phyloP scores from a whole-genome alignment of 805 yeast species.

The Candida arabinofermentans region DNA sequence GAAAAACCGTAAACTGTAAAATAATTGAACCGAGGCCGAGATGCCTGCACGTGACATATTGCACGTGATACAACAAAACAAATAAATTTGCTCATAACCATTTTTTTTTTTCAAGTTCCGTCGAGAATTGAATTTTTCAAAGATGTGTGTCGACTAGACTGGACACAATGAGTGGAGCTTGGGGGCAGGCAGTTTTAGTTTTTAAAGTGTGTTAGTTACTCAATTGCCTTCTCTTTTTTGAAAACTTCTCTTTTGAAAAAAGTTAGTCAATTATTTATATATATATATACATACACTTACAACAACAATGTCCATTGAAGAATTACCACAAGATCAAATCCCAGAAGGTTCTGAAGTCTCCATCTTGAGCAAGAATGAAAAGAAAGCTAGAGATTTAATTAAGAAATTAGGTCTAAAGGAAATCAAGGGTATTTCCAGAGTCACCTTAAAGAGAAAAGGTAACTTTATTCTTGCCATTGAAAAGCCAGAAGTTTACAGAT shows the following conservation, averaged over 20 bases:
- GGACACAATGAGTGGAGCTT: too few species aligned
- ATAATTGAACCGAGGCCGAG: too few species aligned
- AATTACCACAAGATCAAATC: slow-evolving; percentile 40
- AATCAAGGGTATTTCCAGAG: slow-evolving; percentile 90
- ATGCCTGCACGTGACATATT: too few species aligned
- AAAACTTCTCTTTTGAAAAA: background rate
- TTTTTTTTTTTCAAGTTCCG: too few species aligned
- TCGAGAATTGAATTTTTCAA: too few species aligned
- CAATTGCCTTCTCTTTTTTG: background rate
- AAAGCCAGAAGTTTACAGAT: slow-evolving; percentile 91
- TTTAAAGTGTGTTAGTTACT: too few species aligned
- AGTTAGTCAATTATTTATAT: background rate
- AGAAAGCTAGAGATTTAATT: slow-evolving; percentile 90
- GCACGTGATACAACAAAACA: too few species aligned
- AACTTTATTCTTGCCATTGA: slow-evolving; percentile 89
- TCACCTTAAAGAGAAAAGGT: slow-evolving; percentile 91
- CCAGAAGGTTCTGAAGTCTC: slow-evolving; percentile 82
- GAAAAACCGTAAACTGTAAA: too few species aligned
- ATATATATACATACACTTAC: background rate
- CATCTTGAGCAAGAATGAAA: slow-evolving; percentile 84
- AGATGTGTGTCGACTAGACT: too few species aligned
- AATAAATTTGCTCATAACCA: too few species aligned
- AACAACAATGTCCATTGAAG: slow-evolving; percentile 28
- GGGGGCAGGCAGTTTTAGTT: too few species aligned
- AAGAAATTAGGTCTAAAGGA: slow-evolving; percentile 85